A percentile compares a stretch with the other conserved stretches of the same genome.
These are phyloP conservation scores for Starmera caribaea DNA, from an alignment of 805 yeast species.

Conservation along the genomic window DNA sequence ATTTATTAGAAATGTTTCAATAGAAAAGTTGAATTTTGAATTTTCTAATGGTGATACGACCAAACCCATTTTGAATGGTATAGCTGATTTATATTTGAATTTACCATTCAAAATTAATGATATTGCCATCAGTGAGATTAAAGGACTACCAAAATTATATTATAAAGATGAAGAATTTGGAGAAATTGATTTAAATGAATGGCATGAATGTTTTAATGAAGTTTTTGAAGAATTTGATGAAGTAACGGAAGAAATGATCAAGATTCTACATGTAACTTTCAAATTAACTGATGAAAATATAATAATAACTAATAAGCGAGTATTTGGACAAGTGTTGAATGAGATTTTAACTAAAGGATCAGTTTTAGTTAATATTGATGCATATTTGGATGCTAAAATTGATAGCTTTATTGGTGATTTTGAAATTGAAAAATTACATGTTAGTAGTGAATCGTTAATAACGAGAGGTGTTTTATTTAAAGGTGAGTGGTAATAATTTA, in stretches of 20 bases:
- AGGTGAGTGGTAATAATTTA: neutral
- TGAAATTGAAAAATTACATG: constrained; percentile 19
- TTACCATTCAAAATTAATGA: constrained; percentile 21
- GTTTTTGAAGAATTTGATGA: constrained; percentile 15
- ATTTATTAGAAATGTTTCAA: constrained; percentile 26
- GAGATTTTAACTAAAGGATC: constrained; percentile 31
- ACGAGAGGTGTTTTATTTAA: constrained; percentile 2
- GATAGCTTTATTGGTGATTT: constrained; percentile 24
- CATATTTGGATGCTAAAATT: constrained; percentile 26
- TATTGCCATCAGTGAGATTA: constrained; percentile 25
- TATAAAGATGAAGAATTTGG: constrained; percentile 33
- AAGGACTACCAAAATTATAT: constrained; percentile 32
- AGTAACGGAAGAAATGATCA: constrained; percentile 8
- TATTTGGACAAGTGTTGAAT: constrained; percentile 33
- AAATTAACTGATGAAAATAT: constrained; percentile 33
- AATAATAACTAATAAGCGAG: constrained; percentile 28
- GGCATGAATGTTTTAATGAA: constrained; percentile 35
- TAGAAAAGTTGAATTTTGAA: constrained; percentile 26
- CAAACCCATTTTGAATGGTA: constrained; percentile 28
- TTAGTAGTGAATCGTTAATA: constrained; percentile 19
- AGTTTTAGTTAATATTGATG: constrained; percentile 25
- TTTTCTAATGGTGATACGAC: constrained; percentile 23
- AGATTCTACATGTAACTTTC: constrained; percentile 26
- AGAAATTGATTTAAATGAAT: constrained; percentile 30
- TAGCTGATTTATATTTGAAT: constrained; percentile 22